Percentiles rank a stretch among this genome's conserved stretches.
These are phyloP conservation scores for Crotalaria pallida DNA, from an alignment of 306 rosid species.

Conservation along the genomic window DNA sequence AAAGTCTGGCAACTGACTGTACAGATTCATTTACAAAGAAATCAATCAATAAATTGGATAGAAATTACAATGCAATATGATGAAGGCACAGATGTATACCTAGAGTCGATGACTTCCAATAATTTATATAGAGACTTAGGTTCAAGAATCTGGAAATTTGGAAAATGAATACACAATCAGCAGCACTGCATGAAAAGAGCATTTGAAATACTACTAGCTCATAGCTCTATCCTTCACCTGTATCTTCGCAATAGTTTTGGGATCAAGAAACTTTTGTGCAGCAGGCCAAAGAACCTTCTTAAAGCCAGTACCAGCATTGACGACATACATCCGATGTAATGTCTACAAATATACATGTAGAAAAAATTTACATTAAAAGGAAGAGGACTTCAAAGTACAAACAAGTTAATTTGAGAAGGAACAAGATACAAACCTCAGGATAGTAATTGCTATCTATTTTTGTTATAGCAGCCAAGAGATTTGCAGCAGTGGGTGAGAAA, in stretches of 20 bases:
- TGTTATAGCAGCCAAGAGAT: slow-evolving; percentile 68
- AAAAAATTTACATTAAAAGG: neutral
- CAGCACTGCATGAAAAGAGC: neutral
- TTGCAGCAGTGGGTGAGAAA: slow-evolving; percentile 76
- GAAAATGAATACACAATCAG: slow-evolving; percentile 21
- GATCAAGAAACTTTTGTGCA: slow-evolving; percentile 82
- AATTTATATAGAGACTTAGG: slow-evolving; percentile 56
- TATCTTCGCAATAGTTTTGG: slow-evolving; percentile 79
- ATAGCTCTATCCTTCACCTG: slow-evolving; percentile 47
- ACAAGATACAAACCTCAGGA: slow-evolving; percentile 66
- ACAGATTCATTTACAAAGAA: slow-evolving; percentile 25
- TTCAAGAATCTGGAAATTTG: slow-evolving; percentile 67
- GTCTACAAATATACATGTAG: slow-evolving; percentile 47
- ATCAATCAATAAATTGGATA: neutral
- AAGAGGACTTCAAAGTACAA: neutral
- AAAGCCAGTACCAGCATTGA: slow-evolving; percentile 96
- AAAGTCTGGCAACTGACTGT: slow-evolving; percentile 92
- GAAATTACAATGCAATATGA: slow-evolving; percentile 2
- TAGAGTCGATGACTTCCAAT: slow-evolving; percentile 74
- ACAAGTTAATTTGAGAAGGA: slow-evolving; percentile 14
- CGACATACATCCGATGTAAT: slow-evolving; percentile 78
- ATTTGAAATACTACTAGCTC: slow-evolving; percentile 7
- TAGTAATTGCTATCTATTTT: slow-evolving; percentile 83
- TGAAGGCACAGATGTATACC: slow-evolving; percentile 35
- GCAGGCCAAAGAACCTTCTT: slow-evolving; percentile 98